Evolutionary conservation across 2,329 filamentous ascomycete genomes (phyloP).

Genomic region (Diplodia scrobiculata): DNA sequence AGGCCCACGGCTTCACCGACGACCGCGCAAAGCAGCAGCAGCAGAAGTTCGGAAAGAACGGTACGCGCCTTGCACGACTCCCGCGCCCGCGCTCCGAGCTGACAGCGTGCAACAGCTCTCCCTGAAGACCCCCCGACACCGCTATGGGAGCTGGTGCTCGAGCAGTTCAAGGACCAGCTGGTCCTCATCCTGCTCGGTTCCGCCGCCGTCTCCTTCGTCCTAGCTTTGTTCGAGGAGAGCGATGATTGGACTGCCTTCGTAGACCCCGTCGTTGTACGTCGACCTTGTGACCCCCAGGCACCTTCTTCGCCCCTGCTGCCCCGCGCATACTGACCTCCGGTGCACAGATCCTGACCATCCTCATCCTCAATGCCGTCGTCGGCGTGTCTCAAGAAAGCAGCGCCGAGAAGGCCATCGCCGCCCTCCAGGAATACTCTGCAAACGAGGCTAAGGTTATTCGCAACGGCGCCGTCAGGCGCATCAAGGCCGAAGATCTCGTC

Average conservation of each 20-base stretch:
- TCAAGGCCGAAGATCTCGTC: constrained; percentile 97
- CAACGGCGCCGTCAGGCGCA: constrained; percentile 73
- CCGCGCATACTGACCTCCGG: constrained; percentile 25
- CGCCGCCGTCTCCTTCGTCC: constrained; percentile 86
- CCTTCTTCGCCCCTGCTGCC: constrained; percentile 21
- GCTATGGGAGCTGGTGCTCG: constrained; percentile 91
- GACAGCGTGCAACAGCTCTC: constrained; percentile 55
- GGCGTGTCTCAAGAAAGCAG: constrained; percentile 98
- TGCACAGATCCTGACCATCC: constrained; percentile 84
- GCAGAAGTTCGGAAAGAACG: constrained; percentile 58
- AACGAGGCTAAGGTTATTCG: constrained; percentile 95
- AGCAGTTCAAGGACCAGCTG: constrained; percentile 99
- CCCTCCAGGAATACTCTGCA: constrained; percentile 97
- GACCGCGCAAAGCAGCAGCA: constrained; percentile 51
- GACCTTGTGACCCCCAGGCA: too few relatives aligned
- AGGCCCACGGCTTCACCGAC: constrained; percentile 55
- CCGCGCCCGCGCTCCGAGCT: constrained; percentile 31
- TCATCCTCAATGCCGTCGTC: constrained; percentile 94
- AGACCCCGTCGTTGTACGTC: constrained; percentile 85
- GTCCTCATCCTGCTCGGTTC: constrained; percentile 93
- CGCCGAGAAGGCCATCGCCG: constrained; percentile 96
- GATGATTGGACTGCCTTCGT: constrained; percentile 97
- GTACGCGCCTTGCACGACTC: constrained; percentile 41
- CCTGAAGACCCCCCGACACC: constrained; percentile 93
- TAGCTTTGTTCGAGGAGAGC: constrained; percentile 89